phyloP scores from a whole-genome alignment of 1,284 basidiomycete genomes.

The Fomes fomentarius region DNA sequence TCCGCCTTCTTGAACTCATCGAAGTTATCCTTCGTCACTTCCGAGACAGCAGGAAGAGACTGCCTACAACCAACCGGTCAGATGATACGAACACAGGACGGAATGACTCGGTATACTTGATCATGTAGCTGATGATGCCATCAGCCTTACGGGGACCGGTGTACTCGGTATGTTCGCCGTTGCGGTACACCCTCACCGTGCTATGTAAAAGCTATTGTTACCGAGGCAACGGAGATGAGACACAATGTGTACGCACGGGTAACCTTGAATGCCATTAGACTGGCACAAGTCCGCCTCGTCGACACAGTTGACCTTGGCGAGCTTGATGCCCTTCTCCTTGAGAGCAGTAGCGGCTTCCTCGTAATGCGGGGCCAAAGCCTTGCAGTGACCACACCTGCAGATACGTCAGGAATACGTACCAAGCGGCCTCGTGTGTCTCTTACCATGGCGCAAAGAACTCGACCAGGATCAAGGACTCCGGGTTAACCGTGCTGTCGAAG shows the following conservation, averaged over 20 bases:
- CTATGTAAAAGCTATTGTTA: constrained; percentile 37
- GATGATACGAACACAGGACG: neutral
- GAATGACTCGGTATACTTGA: constrained; percentile 72
- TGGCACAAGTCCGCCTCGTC: constrained; percentile 88
- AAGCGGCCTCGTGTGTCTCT: constrained; percentile 1
- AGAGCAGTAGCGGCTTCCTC: constrained; percentile 94
- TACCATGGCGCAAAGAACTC: constrained; percentile 97
- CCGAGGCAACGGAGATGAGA: neutral
- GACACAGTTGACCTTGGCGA: constrained; percentile 97
- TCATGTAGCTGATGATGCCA: constrained; percentile 97
- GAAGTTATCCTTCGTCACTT: constrained; percentile 76
- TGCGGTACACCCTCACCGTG: constrained; percentile 90
- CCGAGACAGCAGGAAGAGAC: constrained; percentile 91
- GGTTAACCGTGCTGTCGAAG: constrained; percentile 74
- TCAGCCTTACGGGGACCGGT: constrained; percentile 91
- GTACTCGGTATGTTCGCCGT: constrained; percentile 83
- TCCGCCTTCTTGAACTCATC: constrained; percentile 89
- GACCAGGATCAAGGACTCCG: constrained; percentile 84
- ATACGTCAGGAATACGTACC: constrained; percentile 3
- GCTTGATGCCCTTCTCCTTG: constrained; percentile 87
- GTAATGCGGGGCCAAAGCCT: constrained; percentile 91
- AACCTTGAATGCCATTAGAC: constrained; percentile 84
- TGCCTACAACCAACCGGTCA: constrained; percentile 58
- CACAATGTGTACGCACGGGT: constrained; percentile 70
- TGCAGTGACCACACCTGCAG: constrained; percentile 87